Evolutionary conservation across 257 asterid genomes (phyloP).

Genomic region (Nicotiana obtusifolia): DNA sequence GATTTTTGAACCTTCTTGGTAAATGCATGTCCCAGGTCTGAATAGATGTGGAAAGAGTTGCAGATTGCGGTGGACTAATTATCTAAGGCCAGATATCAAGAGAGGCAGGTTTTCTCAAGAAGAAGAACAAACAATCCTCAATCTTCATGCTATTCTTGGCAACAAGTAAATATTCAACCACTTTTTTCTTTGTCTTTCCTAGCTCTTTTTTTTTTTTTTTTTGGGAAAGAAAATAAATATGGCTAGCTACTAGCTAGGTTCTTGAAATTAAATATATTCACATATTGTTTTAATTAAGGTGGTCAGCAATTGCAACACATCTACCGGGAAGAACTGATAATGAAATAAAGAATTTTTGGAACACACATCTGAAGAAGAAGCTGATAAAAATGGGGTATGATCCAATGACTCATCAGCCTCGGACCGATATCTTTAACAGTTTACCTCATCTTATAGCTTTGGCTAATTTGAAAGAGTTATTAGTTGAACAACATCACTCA

Average conservation of each 20-base stretch:
- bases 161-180: constrained; percentile 45
- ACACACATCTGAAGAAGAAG: constrained; percentile 78
- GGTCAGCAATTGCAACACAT: constrained; percentile 83
- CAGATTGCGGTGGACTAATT: constrained; percentile 82
- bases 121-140: constrained; percentile 74
- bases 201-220: neutral
- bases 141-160: constrained; percentile 76
- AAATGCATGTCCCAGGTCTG: constrained; percentile 33
- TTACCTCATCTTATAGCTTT: constrained; percentile 70
- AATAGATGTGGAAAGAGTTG: constrained; percentile 88
- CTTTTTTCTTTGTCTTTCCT: neutral
- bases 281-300: constrained; percentile 21
- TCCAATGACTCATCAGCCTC: constrained; percentile 83
- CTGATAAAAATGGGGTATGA: constrained; percentile 76
- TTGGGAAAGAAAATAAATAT: neutral
- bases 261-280: neutral
- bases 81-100: constrained; percentile 76
- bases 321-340: constrained; percentile 81
- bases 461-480: constrained; percentile 46
- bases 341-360: constrained; percentile 83
- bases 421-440: constrained; percentile 63
- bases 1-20: neutral
- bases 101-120: constrained; percentile 75
- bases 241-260: neutral
- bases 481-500: constrained; percentile 38